phyloP scores from a whole-genome alignment of 805 yeast genomes.

The Candida cerambycidarum region DNA sequence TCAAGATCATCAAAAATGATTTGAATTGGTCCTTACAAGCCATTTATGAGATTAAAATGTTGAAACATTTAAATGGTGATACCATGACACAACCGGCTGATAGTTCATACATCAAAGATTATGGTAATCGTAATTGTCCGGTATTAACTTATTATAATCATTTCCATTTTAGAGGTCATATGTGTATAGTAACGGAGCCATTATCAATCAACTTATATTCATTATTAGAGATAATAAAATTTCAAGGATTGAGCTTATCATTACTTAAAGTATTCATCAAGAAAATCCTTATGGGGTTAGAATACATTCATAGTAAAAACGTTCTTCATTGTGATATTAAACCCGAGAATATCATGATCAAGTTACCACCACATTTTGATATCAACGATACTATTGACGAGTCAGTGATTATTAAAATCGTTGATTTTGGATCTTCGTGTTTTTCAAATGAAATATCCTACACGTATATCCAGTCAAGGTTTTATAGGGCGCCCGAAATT shows the following conservation, averaged over 20 bases:
- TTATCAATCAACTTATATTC: conserved; percentile 68
- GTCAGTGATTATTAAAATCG: conserved; percentile 57
- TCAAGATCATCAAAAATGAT: conserved; percentile 74
- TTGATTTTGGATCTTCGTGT: conserved; percentile 80
- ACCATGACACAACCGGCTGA: neutral
- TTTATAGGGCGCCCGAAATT: conserved; percentile 79
- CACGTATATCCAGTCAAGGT: conserved; percentile 62
- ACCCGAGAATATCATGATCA: conserved; percentile 70
- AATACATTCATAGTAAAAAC: conserved; percentile 53
- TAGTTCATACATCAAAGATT: conserved; percentile 17
- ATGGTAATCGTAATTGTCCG: conserved; percentile 15
- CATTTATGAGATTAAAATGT: conserved; percentile 67
- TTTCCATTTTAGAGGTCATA: conserved; percentile 77
- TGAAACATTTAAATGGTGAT: conserved; percentile 46
- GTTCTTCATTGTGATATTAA: conserved; percentile 84
- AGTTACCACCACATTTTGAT: conserved; percentile 24
- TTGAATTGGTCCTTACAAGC: conserved; percentile 76
- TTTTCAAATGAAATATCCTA: conserved; percentile 41
- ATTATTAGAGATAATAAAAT: conserved; percentile 48
- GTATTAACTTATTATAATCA: conserved; percentile 63
- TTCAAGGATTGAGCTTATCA: conserved; percentile 46
- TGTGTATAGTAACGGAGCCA: conserved; percentile 77
- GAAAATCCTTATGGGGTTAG: conserved; percentile 60
- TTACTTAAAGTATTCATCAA: conserved; percentile 46
- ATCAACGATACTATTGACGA: conserved; percentile 25